A percentile compares a stretch with the other conserved stretches of the same genome.
These are phyloP conservation scores for Sordaria brevicollis DNA, from an alignment of 495 filamentous ascomycete species.

Conservation along the genomic window DNA sequence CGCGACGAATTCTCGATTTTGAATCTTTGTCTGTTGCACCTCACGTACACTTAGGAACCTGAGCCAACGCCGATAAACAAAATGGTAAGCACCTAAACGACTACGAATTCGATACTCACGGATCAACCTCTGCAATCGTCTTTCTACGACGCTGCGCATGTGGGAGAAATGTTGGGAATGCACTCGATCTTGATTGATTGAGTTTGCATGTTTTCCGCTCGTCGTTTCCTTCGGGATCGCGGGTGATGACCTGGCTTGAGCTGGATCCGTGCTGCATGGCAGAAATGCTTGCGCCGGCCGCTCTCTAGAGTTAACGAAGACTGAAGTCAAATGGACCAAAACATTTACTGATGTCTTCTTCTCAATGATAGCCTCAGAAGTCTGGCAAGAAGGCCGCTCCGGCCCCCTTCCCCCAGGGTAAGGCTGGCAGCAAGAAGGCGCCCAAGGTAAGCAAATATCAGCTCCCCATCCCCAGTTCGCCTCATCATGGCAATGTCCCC, in stretches of 20 bases:
- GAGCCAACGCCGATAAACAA: conserved; percentile 23
- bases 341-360: conserved; percentile 90
- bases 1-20: conserved; percentile 4
- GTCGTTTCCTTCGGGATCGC: conserved; percentile 36
- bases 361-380: conserved; percentile 99
- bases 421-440: conserved; percentile 90
- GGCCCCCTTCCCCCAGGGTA: conserved; percentile 89
- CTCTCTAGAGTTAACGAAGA: conserved; percentile 94
- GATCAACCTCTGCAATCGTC: conserved; percentile 12
- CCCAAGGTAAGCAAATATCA: conserved; percentile 65
- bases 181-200: conserved; percentile 23
- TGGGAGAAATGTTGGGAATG: conserved; percentile 3
- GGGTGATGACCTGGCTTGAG: conserved; percentile 83
- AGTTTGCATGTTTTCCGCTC: conserved; percentile 40
- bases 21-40: conserved; percentile 15
- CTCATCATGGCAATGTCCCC: not conserved
- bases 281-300: conserved; percentile 51
- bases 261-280: conserved; percentile 35
- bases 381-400: conserved; percentile 90
- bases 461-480: not conserved
- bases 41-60: conserved; percentile 12
- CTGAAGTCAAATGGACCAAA: conserved; percentile 56
- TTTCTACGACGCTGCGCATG: not conserved
- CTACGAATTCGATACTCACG: conserved; percentile 8
- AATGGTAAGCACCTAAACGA: conserved; percentile 36